These are phyloP conservation scores for Didymella glomerata DNA, from an alignment of 2,329 filamentous ascomycete species.

Conservation along the genomic window DNA sequence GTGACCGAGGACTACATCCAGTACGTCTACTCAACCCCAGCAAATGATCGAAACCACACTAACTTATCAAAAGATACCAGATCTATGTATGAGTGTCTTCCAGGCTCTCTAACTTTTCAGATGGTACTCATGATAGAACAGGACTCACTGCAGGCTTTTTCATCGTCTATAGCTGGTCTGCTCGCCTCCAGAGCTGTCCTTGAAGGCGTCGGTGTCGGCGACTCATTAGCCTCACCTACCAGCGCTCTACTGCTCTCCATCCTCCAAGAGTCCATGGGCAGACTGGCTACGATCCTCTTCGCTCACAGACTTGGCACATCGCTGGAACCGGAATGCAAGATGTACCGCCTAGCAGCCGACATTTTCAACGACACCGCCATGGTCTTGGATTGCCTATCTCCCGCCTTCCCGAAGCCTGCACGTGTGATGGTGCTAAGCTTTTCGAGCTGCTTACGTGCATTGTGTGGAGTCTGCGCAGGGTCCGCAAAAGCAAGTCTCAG, in stretches of 20 bases:
- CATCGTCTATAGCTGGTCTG: slow-evolving; percentile 80
- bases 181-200: slow-evolving; percentile 76
- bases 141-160: slow-evolving; percentile 86
- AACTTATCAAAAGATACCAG: slow-evolving; percentile 63
- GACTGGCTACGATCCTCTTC: slow-evolving; percentile 85
- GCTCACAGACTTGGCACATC: slow-evolving; percentile 82
- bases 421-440: slow-evolving; percentile 67
- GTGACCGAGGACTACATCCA: slow-evolving; percentile 85
- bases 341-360: slow-evolving; percentile 85
- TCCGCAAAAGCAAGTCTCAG: slow-evolving; percentile 90
- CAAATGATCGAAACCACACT: neutral
- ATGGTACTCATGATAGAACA: slow-evolving; percentile 27
- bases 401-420: slow-evolving; percentile 69
- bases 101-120: too few species aligned
- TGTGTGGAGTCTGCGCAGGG: slow-evolving; percentile 90
- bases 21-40: slow-evolving; percentile 49
- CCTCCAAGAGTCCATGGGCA: slow-evolving; percentile 80
- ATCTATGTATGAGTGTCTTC: slow-evolving; percentile 63
- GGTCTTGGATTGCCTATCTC: slow-evolving; percentile 84
- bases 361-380: slow-evolving; percentile 88
- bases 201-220: slow-evolving; percentile 80
- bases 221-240: slow-evolving; percentile 79
- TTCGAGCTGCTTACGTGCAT: slow-evolving; percentile 67
- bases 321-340: slow-evolving; percentile 90
- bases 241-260: slow-evolving; percentile 83